These are phyloP conservation scores for Talaromyces nanjingensis DNA, from an alignment of 495 filamentous ascomycete genomes.

Conservation along the genomic window DNA sequence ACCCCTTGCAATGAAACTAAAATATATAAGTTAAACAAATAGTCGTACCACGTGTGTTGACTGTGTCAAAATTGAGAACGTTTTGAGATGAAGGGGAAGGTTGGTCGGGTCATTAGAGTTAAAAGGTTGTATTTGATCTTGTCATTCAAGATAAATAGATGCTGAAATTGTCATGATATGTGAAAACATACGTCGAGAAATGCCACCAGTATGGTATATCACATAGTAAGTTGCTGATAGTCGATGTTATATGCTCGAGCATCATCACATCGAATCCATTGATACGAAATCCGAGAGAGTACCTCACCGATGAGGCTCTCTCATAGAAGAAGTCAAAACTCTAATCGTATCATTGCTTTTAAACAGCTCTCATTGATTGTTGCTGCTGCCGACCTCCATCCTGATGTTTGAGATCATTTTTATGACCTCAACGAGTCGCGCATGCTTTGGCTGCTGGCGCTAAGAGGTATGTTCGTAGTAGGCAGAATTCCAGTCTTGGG, in stretches of 20 bases:
- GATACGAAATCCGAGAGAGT: neutral
- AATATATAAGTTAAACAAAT: neutral
- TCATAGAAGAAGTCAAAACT: neutral
- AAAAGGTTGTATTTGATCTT: neutral
- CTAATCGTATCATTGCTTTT: neutral
- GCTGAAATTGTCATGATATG: neutral
- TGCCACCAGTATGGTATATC: neutral
- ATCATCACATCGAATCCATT: neutral
- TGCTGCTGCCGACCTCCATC: neutral
- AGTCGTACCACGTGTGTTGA: neutral
- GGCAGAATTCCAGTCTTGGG: constrained; percentile 58
- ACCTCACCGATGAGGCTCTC: neutral
- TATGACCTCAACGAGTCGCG: constrained; percentile 68
- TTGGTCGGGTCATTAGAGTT: neutral
- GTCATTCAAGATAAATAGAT: neutral
- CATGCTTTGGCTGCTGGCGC: constrained; percentile 88
- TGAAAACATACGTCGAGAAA: neutral
- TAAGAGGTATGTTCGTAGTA: constrained; percentile 61
- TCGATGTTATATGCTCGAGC: neutral
- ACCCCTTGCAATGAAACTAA: neutral
- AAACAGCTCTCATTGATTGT: neutral
- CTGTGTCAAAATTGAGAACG: neutral
- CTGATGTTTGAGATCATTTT: neutral
- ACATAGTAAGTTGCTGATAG: neutral
- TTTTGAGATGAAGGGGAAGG: neutral